Base-by-base conservation (phyloP, 2,329 filamentous ascomycete species). In the Penicillium psychrosexuale region DNA sequence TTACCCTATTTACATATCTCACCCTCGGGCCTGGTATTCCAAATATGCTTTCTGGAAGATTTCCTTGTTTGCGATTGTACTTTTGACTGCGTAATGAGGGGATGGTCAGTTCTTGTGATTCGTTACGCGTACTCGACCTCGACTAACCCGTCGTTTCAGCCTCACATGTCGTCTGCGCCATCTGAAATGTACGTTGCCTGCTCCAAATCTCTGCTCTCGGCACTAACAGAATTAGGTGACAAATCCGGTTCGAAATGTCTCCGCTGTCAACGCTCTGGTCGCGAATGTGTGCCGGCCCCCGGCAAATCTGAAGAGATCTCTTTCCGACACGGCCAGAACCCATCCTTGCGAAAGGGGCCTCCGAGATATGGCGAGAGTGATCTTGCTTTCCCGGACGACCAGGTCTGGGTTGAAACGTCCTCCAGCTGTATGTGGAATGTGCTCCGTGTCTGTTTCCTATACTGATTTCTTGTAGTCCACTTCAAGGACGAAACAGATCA, bases 151-250 rank as follows among this genome's bases (percentile, higher is more conserved):
- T 8, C 30, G 28, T 36, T 42, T 47, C 31, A 72, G 69, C 64
- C 69, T 72, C 57, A 72, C 69, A 24, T 72, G 69, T 64, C 69
- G 69, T 61, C 63, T 70, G 65, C 69, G 69, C 66, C 69, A 72
- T 69, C 58, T 72, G 58, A 72, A 71, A 70, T 72, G 69, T 72
- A 66, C 42, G 44, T 49, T 19, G 38, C 24, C 1, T 9, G 2
- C 6, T 40, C n/a, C 13, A 15, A 17, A 17, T 27, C 19, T 30
- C 13, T 13, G 9, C 13, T 3, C 7, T 27, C 15, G 2, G 4
- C 5, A 27, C 44, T 48, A 19, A 47, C 50, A 28, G 2, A 24
- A 38, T 9, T 34, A 72, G 69, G 69, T 71, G 69, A 72, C 56
- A 72, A 70, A 61, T 66, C 69, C 28, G 69, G 65, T 47, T 55